These are phyloP conservation scores for Cutaneotrichosporon cutaneum DNA, from an alignment of 1,284 basidiomycete species.

Conservation along the genomic window DNA sequence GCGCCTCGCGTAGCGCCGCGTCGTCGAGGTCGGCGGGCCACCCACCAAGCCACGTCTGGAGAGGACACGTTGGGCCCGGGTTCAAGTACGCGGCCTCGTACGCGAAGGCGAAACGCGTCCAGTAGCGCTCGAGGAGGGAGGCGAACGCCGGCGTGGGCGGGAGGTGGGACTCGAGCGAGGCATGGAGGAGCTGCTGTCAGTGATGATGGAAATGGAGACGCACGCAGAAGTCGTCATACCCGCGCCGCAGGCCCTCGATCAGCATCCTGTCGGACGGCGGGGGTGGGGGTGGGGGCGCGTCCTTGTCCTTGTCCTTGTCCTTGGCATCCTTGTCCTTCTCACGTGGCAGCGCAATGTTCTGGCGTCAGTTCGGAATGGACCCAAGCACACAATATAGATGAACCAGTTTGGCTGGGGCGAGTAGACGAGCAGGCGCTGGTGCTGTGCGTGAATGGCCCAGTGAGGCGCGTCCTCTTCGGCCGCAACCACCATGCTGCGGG, in stretches of 20 bases:
- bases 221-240: constrained; percentile 47
- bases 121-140: constrained; percentile 40
- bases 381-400: constrained; percentile 34
- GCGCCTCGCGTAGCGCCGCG: background rate
- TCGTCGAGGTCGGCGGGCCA: constrained; percentile 12
- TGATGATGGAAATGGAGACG: constrained; percentile 19
- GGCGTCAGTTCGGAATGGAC: background rate
- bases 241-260: constrained; percentile 33
- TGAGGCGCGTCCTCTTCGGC: constrained; percentile 15
- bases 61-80: constrained; percentile 15
- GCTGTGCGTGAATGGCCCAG: constrained; percentile 39
- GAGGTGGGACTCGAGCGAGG: constrained; percentile 25
- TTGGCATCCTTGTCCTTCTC: constrained; percentile 8
- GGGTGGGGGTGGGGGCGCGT: constrained; percentile 12
- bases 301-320: constrained; percentile 16
- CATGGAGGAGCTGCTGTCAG: constrained; percentile 36
- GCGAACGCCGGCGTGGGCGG: constrained; percentile 25
- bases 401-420: constrained; percentile 40
- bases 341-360: constrained; percentile 32
- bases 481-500: constrained; percentile 32
- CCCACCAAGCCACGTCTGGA: constrained; percentile 32
- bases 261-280: constrained; percentile 39
- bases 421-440: constrained; percentile 38
- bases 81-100: constrained; percentile 35
- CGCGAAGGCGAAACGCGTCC: constrained; percentile 43